Percentiles rank a stretch among this genome's conserved stretches.
phyloP scores from a whole-genome alignment of 176 grass and related monocot species.

The Typha latifolia region DNA sequence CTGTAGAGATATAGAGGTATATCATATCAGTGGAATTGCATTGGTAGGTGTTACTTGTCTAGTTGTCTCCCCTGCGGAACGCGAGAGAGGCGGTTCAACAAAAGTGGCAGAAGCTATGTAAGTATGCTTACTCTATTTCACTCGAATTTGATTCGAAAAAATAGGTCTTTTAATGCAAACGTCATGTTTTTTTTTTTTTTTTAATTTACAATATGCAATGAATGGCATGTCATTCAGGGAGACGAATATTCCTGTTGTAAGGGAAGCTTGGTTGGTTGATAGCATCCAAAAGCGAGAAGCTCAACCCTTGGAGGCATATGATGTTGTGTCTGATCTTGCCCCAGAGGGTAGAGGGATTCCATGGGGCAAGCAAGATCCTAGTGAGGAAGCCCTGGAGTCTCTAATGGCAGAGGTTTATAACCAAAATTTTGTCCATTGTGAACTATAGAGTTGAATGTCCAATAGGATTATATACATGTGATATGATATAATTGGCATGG shows the following conservation, averaged over 20 bases:
- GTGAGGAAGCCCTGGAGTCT: conserved; percentile 53
- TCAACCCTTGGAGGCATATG: conserved; percentile 62
- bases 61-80: conserved; percentile 57
- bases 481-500: background rate
- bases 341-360: conserved; percentile 51
- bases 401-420: conserved; percentile 36
- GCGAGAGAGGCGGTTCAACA: conserved; percentile 48
- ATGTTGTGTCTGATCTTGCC: conserved; percentile 58
- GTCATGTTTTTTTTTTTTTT: background rate
- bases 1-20: background rate
- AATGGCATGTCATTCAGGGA: conserved; percentile 36
- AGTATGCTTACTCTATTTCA: background rate
- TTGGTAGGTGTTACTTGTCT: conserved; percentile 51
- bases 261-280: conserved; percentile 85
- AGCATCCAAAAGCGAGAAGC: conserved; percentile 51
- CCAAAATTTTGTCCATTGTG: background rate
- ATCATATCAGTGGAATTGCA: background rate
- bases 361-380: conserved; percentile 46
- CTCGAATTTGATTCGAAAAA: background rate
- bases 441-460: too few relatives aligned
- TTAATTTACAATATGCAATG: background rate
- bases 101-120: conserved; percentile 83
- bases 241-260: conserved; percentile 55
- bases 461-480: too few relatives aligned
- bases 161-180: background rate